A percentile compares a stretch with the other conserved stretches of the same genome.
Evolutionary conservation across 495 filamentous ascomycete species (phyloP).

Genomic region (Hypoxylon fragiforme): DNA sequence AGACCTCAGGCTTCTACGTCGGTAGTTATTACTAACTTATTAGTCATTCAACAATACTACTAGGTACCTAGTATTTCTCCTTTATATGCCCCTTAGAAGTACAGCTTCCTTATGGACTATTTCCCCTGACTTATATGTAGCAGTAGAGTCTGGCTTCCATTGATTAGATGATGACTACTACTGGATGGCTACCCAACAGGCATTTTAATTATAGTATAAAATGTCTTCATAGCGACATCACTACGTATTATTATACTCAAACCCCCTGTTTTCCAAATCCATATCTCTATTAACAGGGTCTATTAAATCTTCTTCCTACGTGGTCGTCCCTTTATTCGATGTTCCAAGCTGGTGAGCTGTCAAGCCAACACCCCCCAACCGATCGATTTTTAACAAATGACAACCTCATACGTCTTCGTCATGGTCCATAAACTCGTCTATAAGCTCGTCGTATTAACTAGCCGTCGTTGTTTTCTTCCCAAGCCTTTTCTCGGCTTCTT

Average conservation of each 20-base stretch:
- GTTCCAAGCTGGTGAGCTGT: conserved; percentile 10
- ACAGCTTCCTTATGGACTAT: too few species aligned
- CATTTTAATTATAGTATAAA: too few species aligned
- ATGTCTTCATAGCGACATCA: too few species aligned
- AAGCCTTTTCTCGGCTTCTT: conserved; percentile 64
- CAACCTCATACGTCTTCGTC: conserved; percentile 1
- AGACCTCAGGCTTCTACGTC: background rate
- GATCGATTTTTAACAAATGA: too few species aligned
- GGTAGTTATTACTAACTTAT: too few species aligned
- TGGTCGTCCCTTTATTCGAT: conserved; percentile 16
- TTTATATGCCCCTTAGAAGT: conserved; percentile 4
- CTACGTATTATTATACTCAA: too few species aligned
- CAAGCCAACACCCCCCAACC: conserved; percentile 1
- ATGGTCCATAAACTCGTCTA: conserved; percentile 1
- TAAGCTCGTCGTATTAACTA: conserved; percentile 14
- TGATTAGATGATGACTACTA: conserved; percentile 17
- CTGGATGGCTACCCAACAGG: conserved; percentile 18
- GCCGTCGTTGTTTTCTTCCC: conserved; percentile 23
- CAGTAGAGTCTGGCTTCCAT: conserved; percentile 12
- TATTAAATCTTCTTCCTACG: too few species aligned
- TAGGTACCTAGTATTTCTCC: background rate
- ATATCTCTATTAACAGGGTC: too few species aligned
- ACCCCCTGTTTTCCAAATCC: too few species aligned
- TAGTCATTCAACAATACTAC: too few species aligned
- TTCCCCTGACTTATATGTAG: too few species aligned